Evolutionary conservation across 2,329 filamentous ascomycete species (phyloP), one percentile per base, ranked within the genome.

Genomic region (Alternaria brassicae): DNA sequence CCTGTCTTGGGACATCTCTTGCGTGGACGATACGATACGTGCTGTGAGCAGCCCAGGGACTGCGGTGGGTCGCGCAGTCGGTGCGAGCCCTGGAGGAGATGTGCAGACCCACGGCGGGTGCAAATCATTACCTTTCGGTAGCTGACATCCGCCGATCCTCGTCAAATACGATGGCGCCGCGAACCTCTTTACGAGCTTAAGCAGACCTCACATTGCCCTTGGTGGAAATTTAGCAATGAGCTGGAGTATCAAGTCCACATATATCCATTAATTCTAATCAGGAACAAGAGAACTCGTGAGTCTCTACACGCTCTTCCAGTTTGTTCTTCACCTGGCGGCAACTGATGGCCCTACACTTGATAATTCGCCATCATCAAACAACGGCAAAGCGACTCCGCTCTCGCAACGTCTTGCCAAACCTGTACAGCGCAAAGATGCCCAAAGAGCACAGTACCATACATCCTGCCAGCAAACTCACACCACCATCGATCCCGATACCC

Each of bases 351-450:
- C 19, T 48, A 7, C 19, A 25, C 9, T 12, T 7, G 4, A 34
- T 36, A 34, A 13, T 2, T 48, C 19, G 0, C 8, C 3, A 6
- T 12, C 44, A 36, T 50, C 59, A 70, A 17, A 61, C 63, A 40
- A 62, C 68, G 6, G 86, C 84, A 77, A 89, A 89, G 72, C 82
- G 84, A 74, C 85, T 87, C 71, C 85, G 79, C 6, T 82, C 78
- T 59, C 87, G 81, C 59, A 89, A 72, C 49, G 72, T 79, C 23
- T 81, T 83, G 3, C 87, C 86, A 59, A 78, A 86, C 60, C 82
- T 83, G 73, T 83, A 89, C 57, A 89, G 76, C 39, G 81, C 72
- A 76, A 81, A 86, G 53, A 90, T 86, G 9, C 85, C 85, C 4
- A 85, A 55, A 53, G 86, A 69, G 42, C 78, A 78, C 13, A 73